phyloP scores from a whole-genome alignment of 257 asterid species.

The Nicotiana obtusifolia region DNA sequence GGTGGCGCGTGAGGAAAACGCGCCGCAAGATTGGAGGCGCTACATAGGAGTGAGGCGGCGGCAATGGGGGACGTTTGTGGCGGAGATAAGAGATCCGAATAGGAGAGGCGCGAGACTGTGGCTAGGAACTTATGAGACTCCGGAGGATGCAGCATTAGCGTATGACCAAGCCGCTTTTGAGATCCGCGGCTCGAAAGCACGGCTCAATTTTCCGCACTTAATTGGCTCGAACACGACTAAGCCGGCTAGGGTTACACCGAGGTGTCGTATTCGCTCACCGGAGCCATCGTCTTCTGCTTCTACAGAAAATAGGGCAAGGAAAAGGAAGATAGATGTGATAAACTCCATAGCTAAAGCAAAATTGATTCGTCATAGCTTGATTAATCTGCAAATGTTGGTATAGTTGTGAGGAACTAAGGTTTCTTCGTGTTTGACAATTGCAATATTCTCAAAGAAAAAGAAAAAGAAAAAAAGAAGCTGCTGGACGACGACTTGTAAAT shows the following conservation, averaged over 20 bases:
- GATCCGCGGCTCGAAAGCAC: neutral
- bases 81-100: constrained; percentile 3
- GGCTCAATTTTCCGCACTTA: neutral
- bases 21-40: neutral
- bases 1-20: too few relatives aligned
- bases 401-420: too few relatives aligned
- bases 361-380: too few relatives aligned
- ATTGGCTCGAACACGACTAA: neutral
- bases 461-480: too few relatives aligned
- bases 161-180: neutral
- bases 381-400: too few relatives aligned
- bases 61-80: neutral
- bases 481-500: too few relatives aligned
- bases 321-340: too few relatives aligned
- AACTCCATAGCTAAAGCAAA: too few relatives aligned
- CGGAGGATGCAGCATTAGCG: neutral
- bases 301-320: too few relatives aligned
- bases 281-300: neutral
- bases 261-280: neutral
- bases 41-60: constrained; percentile 6
- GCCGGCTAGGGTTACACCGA: neutral
- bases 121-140: neutral
- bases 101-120: constrained; percentile 1
- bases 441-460: too few relatives aligned
- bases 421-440: too few relatives aligned